Evolutionary conservation across 2,329 filamentous ascomycete genomes (phyloP), one percentile per base, ranked within the genome.

Genomic region (Alternaria infectoria): DNA sequence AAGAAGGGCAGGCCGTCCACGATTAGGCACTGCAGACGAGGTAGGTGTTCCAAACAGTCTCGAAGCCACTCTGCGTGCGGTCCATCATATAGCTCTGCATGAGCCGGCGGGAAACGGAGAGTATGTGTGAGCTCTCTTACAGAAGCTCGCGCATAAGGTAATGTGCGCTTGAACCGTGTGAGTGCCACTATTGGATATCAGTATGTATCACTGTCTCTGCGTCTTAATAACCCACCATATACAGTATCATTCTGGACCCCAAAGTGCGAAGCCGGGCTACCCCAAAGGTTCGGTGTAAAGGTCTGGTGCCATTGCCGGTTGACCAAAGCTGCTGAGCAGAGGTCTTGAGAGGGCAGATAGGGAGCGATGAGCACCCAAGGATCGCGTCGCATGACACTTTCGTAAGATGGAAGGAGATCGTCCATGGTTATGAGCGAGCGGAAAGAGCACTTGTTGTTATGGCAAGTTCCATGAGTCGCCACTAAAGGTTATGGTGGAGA

Each of bases 181-280:
- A 89, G 77, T 19, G 87, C 87, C 54, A 88, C 86, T 86, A 43
- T 12, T 10, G 28, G 3, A 17, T 3, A 47, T 75, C 32, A 76
- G 64, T 32, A 50, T 50, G 3, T 12, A 54, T 17, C 45, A 11
- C 25, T 6, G 15, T 23, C 5, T 23, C 1, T 6, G 23, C 19
- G 9, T 17, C 1, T 54, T 19, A 25, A 36, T 25, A 25, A 49
- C 59, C 30, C 64, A 81, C 85, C 83, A 70, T 89, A 89, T 28
- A 89, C 86, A 9, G 83, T 85, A 71, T 89, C 87, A 70, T 89
- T 87, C 55, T 88, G 83, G 3, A 82, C 82, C 28, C 85, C 86
- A 72, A 89, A 89, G 74, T 89, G 87, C 9, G 86, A 88, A 0
- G 87, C 86, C 19, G 88, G 88, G 69, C 87, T 85, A 15, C 87